phyloP scores from a whole-genome alignment of 106 monocot genomes.

The Iris macrosiphon region DNA sequence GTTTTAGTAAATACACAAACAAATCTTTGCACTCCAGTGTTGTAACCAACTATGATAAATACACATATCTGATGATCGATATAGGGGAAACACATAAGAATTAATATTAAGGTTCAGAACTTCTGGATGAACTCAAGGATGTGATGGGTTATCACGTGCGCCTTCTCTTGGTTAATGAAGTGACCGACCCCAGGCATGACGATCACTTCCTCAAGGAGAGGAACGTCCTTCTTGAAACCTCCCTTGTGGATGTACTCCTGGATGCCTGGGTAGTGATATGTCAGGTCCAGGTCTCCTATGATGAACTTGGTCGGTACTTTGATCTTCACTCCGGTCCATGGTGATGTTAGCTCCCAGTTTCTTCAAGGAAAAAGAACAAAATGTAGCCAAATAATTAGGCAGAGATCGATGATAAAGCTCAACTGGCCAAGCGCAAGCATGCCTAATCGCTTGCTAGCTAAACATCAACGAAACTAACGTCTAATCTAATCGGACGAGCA shows the following conservation, averaged over 20 bases:
- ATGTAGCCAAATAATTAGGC: no score
- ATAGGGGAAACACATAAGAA: no score
- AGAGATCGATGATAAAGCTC: no score
- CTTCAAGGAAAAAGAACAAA: neutral
- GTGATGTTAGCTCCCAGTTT: constrained; percentile 27
- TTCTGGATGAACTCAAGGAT: constrained; percentile 18
- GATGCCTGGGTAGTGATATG: constrained; percentile 14
- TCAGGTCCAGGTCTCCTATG: constrained; percentile 13
- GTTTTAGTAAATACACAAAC: no score
- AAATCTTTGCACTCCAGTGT: no score
- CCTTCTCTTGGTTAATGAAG: constrained; percentile 27
- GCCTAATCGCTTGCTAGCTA: no score
- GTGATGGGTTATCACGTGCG: constrained; percentile 17
- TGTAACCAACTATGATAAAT: no score
- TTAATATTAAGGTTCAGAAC: constrained; percentile 18
- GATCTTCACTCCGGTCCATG: constrained; percentile 20
- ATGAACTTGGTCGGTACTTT: constrained; percentile 20
- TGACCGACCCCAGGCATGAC: constrained; percentile 22
- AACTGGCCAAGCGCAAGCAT: no score
- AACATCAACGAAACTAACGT: no score
- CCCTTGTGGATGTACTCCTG: constrained; percentile 26
- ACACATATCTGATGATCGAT: no score
- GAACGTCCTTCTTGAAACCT: constrained; percentile 26
- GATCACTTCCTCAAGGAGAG: constrained; percentile 21
- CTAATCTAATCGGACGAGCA: no score